phyloP scores from a whole-genome alignment of 805 yeast genomes.

The Yarrowia keelungensis region DNA sequence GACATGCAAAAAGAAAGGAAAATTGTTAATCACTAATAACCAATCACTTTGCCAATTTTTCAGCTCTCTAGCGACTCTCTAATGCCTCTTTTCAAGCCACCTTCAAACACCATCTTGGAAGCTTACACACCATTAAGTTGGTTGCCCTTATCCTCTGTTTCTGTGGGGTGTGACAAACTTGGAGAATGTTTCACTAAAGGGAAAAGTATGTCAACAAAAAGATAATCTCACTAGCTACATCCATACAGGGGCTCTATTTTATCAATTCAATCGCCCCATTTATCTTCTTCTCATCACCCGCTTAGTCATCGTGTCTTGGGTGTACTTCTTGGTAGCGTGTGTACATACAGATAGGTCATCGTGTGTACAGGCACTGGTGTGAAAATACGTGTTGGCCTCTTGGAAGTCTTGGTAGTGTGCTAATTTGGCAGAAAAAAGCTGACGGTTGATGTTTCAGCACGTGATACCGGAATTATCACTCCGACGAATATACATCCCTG shows the following conservation, averaged over 20 bases:
- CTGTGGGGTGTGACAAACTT: not conserved
- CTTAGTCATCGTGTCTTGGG: not conserved
- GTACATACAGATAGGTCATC: not conserved
- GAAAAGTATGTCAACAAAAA: too few relatives aligned
- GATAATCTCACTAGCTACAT: too few relatives aligned
- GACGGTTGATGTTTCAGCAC: too few relatives aligned
- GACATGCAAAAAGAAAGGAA: too few relatives aligned
- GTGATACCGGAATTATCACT: too few relatives aligned
- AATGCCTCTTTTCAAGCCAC: not conserved
- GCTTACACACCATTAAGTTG: conserved; percentile 7
- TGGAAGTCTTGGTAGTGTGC: not conserved
- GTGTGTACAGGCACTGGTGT: conserved; percentile 6
- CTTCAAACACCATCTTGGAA: not conserved
- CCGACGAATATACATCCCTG: too few relatives aligned
- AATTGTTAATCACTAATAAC: too few relatives aligned
- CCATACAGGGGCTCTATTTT: too few relatives aligned
- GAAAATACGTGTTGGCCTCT: not conserved
- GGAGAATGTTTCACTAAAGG: too few relatives aligned
- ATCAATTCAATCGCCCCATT: too few relatives aligned
- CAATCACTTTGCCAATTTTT: not conserved
- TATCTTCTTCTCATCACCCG: not conserved
- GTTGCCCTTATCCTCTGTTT: conserved; percentile 19
- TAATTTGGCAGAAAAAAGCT: not conserved
- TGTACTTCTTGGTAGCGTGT: not conserved
- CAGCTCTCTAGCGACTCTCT: not conserved